Evolutionary conservation across 2,329 filamentous ascomycete species (phyloP).

Genomic region (Macrophomina pseudophaseolina): DNA sequence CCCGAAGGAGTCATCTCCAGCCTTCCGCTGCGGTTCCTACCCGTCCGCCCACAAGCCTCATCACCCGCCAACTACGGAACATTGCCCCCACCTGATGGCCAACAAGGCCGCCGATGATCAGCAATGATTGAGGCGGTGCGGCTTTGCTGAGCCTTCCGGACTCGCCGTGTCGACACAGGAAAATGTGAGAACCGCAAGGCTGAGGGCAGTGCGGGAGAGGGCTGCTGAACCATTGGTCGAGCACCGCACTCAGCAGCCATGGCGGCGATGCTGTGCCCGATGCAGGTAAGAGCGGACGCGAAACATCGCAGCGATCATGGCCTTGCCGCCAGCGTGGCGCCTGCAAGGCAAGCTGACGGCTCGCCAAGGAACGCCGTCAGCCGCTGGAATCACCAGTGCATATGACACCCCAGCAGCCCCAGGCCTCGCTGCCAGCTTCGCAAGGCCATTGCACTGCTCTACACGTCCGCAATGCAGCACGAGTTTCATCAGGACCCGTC

Average conservation of each 20-base stretch:
- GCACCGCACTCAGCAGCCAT: neutral
- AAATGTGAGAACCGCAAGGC: neutral
- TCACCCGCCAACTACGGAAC: neutral
- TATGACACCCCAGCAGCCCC: constrained; percentile 5
- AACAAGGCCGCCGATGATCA: neutral
- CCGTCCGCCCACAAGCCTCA: neutral
- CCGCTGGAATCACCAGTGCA: neutral
- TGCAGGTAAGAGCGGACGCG: constrained; percentile 14
- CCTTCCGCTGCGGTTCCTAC: too few species aligned
- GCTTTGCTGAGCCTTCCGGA: constrained; percentile 7
- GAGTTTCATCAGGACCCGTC: neutral
- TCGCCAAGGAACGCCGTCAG: constrained; percentile 11
- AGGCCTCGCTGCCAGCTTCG: neutral
- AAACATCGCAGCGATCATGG: neutral
- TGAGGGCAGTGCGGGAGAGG: neutral
- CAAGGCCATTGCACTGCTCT: neutral
- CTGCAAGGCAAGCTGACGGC: neutral
- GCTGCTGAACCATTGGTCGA: neutral
- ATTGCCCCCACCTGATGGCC: constrained; percentile 3
- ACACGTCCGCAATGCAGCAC: neutral
- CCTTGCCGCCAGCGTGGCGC: neutral
- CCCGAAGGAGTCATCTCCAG: neutral
- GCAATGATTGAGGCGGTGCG: neutral
- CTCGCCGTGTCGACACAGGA: neutral
- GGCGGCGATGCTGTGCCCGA: constrained; percentile 19